These are phyloP conservation scores for Salix udensis DNA, from an alignment of 345 rosid genomes.

Conservation along the genomic window DNA sequence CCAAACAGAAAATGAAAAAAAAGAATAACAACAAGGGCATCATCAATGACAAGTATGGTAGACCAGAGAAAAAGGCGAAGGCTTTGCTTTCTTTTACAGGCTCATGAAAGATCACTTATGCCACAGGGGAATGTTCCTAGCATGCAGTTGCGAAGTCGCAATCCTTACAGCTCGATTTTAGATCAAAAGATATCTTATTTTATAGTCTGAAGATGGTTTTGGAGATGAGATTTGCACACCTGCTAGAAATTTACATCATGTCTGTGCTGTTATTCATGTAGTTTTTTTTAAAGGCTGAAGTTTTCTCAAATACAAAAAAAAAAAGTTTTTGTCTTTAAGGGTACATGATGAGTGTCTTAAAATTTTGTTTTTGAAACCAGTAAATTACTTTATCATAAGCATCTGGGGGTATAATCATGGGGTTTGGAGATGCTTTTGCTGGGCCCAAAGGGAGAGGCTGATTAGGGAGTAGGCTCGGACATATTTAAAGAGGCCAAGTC, in stretches of 20 bases:
- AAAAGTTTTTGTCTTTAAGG: background rate
- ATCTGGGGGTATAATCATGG: background rate
- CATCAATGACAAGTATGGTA: conserved; percentile 16
- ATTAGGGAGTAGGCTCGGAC: background rate
- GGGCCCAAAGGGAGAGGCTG: background rate
- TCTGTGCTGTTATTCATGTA: background rate
- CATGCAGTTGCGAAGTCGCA: conserved; percentile 39
- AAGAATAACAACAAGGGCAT: background rate
- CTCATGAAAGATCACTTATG: conserved; percentile 20
- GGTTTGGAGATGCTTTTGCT: background rate
- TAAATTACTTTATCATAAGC: background rate
- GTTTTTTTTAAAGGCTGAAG: background rate
- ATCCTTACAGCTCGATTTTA: conserved; percentile 10
- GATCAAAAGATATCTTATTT: background rate
- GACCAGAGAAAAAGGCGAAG: conserved; percentile 23
- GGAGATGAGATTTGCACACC: background rate
- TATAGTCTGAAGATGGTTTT: background rate
- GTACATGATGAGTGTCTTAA: background rate
- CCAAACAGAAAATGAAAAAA: background rate
- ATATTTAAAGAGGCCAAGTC: background rate
- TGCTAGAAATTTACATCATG: background rate
- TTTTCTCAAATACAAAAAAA: no score
- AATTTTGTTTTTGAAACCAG: background rate
- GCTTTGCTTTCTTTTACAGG: conserved; percentile 43
- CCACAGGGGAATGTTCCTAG: conserved; percentile 23